Conservation (phyloP, 2,329 filamentous ascomycete species). For the Aspergillus floridensis region DNA sequence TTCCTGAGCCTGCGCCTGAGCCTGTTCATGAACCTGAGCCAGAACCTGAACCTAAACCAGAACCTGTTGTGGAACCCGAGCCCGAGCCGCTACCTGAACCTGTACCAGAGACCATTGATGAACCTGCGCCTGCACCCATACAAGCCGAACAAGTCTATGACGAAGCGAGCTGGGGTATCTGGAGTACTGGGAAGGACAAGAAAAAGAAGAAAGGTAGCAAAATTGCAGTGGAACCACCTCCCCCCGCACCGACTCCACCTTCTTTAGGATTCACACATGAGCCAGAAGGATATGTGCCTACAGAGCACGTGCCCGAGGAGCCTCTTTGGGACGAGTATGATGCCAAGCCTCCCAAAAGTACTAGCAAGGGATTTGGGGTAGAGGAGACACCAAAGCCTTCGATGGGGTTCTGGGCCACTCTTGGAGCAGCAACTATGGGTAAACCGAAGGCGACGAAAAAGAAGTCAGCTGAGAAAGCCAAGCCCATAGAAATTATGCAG, state of each 20-base stretch:
- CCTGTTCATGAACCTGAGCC: conserved; percentile 18
- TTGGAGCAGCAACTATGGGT: conserved; percentile 38
- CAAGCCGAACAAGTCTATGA: conserved; percentile 22
- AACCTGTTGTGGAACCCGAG: conserved; percentile 26
- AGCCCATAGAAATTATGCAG: conserved; percentile 31
- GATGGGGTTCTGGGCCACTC: conserved; percentile 46
- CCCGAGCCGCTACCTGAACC: conserved; percentile 19
- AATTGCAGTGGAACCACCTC: conserved; percentile 43
- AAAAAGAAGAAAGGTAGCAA: conserved; percentile 51
- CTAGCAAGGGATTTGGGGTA: conserved; percentile 33
- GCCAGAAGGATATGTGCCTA: conserved; percentile 23
- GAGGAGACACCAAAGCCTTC: conserved; percentile 41
- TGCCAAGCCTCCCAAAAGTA: conserved; percentile 37
- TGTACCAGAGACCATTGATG: conserved; percentile 21
- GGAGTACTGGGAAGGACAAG: conserved; percentile 44
- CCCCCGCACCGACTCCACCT: conserved; percentile 49
- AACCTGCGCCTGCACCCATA: conserved; percentile 22
- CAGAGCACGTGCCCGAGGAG: conserved; percentile 35
- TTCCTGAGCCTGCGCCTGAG: conserved; percentile 8
- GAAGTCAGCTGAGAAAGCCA: conserved; percentile 47
- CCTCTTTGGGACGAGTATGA: conserved; percentile 38
- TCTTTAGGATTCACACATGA: conserved; percentile 45
- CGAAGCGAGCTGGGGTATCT: conserved; percentile 34
- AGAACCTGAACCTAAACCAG: conserved; percentile 17
- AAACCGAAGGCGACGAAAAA: conserved; percentile 45